Conservation (phyloP, 805 yeast species). For the Saccharomyces cerevisiae region DNA sequence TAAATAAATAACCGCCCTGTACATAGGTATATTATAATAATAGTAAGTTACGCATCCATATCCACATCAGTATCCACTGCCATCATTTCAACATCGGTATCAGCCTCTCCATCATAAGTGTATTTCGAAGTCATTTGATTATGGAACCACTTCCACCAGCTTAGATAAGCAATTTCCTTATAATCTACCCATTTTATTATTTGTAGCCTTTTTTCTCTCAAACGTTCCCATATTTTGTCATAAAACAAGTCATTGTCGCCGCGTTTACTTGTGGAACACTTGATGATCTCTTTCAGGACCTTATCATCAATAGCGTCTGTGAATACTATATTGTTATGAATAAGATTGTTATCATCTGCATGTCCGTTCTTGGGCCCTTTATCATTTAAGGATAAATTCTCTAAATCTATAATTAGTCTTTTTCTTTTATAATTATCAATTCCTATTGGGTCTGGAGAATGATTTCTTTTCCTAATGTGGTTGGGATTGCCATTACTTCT, state of each 20-base stretch:
- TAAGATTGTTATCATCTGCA: background rate
- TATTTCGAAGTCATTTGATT: constrained; percentile 2
- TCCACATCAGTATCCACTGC: constrained; percentile 12
- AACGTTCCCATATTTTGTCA: constrained; percentile 19
- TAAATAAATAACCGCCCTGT: constrained; percentile 5
- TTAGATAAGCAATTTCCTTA: constrained; percentile 11
- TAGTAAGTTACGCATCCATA: constrained; percentile 4
- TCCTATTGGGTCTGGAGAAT: constrained; percentile 21
- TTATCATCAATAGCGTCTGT: constrained; percentile 2
- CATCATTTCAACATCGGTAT: constrained; percentile 1
- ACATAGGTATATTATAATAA: background rate
- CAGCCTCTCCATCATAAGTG: constrained; percentile 2
- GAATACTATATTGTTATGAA: background rate
- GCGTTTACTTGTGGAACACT: constrained; percentile 2
- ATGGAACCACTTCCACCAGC: constrained; percentile 30
- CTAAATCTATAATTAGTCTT: constrained; percentile 28
- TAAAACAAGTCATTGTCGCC: constrained; percentile 13
- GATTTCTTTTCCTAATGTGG: constrained; percentile 19
- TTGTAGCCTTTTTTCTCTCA: constrained; percentile 21
- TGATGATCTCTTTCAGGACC: constrained; percentile 1
- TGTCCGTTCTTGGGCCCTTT: background rate
- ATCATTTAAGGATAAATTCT: constrained; percentile 20
- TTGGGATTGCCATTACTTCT: constrained; percentile 3
- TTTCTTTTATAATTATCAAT: constrained; percentile 29
- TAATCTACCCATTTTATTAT: constrained; percentile 25